Percentiles rank a stretch among this genome's conserved stretches.
These are phyloP conservation scores for Podospora conica DNA, from an alignment of 495 filamentous ascomycete species.

Conservation along the genomic window DNA sequence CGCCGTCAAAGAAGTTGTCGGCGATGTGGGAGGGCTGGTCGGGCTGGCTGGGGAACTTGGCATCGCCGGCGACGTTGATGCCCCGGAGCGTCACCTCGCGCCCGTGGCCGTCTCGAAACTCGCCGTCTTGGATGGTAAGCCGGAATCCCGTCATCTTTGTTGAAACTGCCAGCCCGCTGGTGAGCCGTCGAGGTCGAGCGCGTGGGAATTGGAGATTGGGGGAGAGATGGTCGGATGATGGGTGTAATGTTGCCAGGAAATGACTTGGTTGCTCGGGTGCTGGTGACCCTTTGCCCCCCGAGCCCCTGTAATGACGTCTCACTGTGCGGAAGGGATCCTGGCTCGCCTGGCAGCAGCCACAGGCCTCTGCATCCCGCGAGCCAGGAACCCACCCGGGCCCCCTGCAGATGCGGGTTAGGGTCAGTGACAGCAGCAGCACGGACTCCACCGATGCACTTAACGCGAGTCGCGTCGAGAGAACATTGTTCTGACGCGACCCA, in stretches of 20 bases:
- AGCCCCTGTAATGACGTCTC: neutral
- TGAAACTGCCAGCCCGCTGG: neutral
- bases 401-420: neutral
- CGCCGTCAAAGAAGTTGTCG: constrained; percentile 85
- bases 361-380: neutral
- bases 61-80: constrained; percentile 60
- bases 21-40: constrained; percentile 72
- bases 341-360: neutral
- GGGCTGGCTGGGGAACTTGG: constrained; percentile 65
- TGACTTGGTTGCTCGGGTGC: neutral
- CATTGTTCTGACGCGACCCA: neutral
- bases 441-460: neutral
- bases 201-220: neutral
- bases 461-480: neutral
- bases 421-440: neutral
- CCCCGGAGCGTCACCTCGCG: constrained; percentile 53
- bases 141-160: constrained; percentile 43
- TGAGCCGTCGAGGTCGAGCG: neutral
- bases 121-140: constrained; percentile 73
- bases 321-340: neutral
- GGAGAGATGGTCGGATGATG: neutral
- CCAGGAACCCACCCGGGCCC: neutral
- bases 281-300: neutral
- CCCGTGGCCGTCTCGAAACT: constrained; percentile 61
- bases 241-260: neutral